phyloP scores from a whole-genome alignment of 2,329 filamentous ascomycete species.

The Elsinoe perseae region DNA sequence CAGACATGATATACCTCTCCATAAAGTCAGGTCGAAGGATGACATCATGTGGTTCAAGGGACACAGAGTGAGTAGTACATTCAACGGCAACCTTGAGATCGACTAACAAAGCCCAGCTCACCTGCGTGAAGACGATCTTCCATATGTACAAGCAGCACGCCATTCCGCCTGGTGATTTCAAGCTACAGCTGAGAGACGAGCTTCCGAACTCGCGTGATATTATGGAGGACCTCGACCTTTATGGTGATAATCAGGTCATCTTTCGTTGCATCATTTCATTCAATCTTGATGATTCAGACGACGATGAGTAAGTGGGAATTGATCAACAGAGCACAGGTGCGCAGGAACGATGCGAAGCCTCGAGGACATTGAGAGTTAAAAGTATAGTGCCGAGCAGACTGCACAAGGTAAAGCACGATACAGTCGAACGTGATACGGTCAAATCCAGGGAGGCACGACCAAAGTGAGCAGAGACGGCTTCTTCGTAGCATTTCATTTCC shows the following conservation, averaged over 20 bases:
- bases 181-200: constrained; percentile 23
- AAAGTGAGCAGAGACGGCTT: not conserved
- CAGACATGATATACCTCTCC: constrained; percentile 16
- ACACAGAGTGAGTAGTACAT: constrained; percentile 19
- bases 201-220: constrained; percentile 19
- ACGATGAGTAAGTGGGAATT: not conserved
- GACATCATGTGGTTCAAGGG: constrained; percentile 31
- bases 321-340: too few species aligned
- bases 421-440: too few species aligned
- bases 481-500: not conserved
- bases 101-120: constrained; percentile 16
- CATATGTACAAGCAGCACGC: constrained; percentile 21
- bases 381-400: too few species aligned
- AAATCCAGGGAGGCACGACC: too few species aligned
- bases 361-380: too few species aligned
- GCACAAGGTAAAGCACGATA: not conserved
- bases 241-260: constrained; percentile 26
- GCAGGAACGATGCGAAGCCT: too few species aligned
- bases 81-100: too few species aligned
- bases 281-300: constrained; percentile 4
- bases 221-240: constrained; percentile 27
- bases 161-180: constrained; percentile 20
- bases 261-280: constrained; percentile 22
- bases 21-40: constrained; percentile 19
- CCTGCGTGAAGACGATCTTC: constrained; percentile 29